Evolutionary conservation across 768 basidiomycete genomes (phyloP), one percentile per base, ranked within the genome.

Genomic region (Porphyrellus cyaneotinctus): DNA sequence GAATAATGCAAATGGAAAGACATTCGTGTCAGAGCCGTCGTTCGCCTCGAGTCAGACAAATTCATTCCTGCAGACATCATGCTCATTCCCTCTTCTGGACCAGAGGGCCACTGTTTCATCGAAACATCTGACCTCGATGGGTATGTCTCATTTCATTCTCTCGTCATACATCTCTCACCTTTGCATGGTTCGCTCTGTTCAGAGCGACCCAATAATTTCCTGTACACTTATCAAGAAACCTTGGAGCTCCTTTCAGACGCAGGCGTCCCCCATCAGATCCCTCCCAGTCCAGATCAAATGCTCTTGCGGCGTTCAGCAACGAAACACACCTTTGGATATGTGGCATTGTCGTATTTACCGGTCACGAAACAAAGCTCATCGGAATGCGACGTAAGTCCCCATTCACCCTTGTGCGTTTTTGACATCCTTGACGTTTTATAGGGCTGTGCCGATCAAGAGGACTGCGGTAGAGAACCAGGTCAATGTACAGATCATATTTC

Each of bases 111-210:
- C 42, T 97, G 95, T 60, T 99, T 97, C 66, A 91, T 98, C 56
- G 97, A 99, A 70, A 99, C 97, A 0, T 89, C 91, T 7, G 98
- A 99, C 68, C 78, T 99, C 24, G 97, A 99, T 63, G 97, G 95
- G 93, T 95, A 76, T 59, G 73, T 59, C 15, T 33, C 9, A 5
- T 17, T 30, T 17, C 52, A 1, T 20, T 3, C 4, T 14, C 1
- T 0, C 0, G 17, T 2, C 12, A 3, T 9, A 23, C 2, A 3
- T 17, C 54, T 61, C 28, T 50, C 8, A 1, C 42, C 17, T 22
- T 12, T 10, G 1, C 60, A 80, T 33, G 97, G 97, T 13, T 84
- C 87, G 13, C 75, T 99, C 22, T 85, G 93, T 39, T 95, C 91
- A 9, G 97, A 99, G 68, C 92, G 97, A 54, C 97, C 97, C 7